Conservation (phyloP, 2,329 filamentous ascomycete species). For the Setomelanomma holmii region DNA sequence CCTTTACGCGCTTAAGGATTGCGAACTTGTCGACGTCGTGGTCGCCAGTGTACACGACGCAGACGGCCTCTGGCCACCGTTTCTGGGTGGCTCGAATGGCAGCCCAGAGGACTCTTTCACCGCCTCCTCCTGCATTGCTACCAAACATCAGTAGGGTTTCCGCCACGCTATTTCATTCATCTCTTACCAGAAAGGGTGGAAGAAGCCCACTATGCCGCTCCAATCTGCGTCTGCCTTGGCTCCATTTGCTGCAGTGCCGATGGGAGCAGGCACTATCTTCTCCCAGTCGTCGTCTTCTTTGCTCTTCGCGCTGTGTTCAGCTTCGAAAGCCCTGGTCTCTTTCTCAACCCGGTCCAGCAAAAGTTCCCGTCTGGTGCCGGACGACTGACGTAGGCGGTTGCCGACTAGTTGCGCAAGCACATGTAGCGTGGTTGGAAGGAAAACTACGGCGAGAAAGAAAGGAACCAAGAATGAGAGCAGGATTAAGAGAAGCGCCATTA, state of each 20-base stretch:
- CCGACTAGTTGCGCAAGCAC: constrained; percentile 38
- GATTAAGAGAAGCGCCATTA: constrained; percentile 35
- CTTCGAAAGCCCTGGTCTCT: constrained; percentile 36
- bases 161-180: neutral
- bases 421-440: constrained; percentile 37
- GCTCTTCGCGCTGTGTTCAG: constrained; percentile 21
- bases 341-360: constrained; percentile 40
- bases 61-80: constrained; percentile 86
- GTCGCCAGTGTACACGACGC: constrained; percentile 94
- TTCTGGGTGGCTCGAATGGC: constrained; percentile 90
- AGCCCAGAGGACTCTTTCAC: constrained; percentile 95
- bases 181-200: constrained; percentile 92
- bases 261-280: constrained; percentile 65
- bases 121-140: constrained; percentile 94
- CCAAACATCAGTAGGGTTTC: constrained; percentile 22
- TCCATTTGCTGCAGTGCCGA: constrained; percentile 54
- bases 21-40: constrained; percentile 82
- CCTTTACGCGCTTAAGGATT: constrained; percentile 78
- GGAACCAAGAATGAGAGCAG: constrained; percentile 37
- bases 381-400: constrained; percentile 39
- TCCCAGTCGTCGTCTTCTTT: constrained; percentile 72
- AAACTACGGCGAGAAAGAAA: constrained; percentile 25
- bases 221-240: constrained; percentile 65
- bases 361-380: constrained; percentile 41
- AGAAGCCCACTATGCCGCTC: constrained; percentile 91